phyloP scores from a whole-genome alignment of 73 alveolate genomes.

The Tetrahymena thermophila region DNA sequence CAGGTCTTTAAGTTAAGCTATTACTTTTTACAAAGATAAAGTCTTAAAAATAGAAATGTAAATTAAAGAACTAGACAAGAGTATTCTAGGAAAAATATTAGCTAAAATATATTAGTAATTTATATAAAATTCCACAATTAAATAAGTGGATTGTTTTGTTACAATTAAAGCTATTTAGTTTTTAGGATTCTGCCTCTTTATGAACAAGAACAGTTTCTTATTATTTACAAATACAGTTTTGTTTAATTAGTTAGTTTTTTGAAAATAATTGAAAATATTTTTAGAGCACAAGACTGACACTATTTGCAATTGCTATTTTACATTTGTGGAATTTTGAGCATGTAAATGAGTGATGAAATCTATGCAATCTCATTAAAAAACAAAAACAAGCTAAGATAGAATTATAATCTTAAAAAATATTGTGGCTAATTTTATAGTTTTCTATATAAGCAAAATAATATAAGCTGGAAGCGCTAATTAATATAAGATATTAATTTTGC shows the following conservation, averaged over 20 bases:
- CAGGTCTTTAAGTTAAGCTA: background rate
- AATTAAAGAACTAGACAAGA: background rate
- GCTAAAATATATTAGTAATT: background rate
- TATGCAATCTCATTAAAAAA: too few relatives aligned
- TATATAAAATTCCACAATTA: background rate
- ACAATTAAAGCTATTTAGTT: background rate
- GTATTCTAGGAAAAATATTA: too few relatives aligned
- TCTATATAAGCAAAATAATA: background rate
- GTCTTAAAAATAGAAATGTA: too few relatives aligned
- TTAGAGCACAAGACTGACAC: background rate
- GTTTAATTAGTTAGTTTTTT: background rate
- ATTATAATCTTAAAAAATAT: too few relatives aligned
- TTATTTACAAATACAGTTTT: too few relatives aligned
- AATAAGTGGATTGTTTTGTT: too few relatives aligned
- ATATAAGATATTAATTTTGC: background rate
- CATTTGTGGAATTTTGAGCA: background rate
- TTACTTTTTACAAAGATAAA: background rate
- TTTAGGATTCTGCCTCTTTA: background rate
- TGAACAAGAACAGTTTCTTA: background rate
- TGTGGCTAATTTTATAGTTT: background rate
- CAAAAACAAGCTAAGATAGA: too few relatives aligned
- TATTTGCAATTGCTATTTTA: background rate
- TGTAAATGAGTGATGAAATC: background rate
- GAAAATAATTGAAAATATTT: too few relatives aligned
- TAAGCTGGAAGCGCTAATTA: background rate